Conservation (phyloP, 208 protist species). For the Leishmania tropica region DNA sequence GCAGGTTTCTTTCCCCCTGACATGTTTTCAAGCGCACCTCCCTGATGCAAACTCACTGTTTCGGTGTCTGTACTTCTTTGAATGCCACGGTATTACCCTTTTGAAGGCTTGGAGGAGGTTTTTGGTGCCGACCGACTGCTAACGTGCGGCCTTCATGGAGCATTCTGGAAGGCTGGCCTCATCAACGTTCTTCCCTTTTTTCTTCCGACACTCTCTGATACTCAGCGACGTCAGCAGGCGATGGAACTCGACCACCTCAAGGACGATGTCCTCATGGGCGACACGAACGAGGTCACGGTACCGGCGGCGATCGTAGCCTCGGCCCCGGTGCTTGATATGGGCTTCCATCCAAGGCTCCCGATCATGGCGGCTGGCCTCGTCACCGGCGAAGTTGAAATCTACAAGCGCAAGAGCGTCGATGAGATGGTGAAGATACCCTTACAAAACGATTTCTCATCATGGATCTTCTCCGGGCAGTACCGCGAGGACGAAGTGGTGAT, state of each 20-base stretch:
- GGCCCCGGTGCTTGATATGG: conserved; percentile 69
- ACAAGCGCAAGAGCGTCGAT: conserved; percentile 48
- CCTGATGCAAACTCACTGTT: neutral
- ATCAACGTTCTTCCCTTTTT: neutral
- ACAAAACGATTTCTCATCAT: conserved; percentile 70
- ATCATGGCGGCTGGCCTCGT: conserved; percentile 81
- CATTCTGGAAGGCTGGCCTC: neutral
- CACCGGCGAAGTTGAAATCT: conserved; percentile 82
- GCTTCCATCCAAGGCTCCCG: conserved; percentile 77
- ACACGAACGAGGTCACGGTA: conserved; percentile 48
- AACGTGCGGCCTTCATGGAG: neutral
- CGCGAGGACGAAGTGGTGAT: conserved; percentile 50
- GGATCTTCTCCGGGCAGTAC: conserved; percentile 65
- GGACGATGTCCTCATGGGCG: conserved; percentile 71
- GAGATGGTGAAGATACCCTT: conserved; percentile 71
- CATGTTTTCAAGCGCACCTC: neutral
- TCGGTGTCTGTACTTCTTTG: neutral
- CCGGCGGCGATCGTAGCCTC: conserved; percentile 67
- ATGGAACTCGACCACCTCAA: conserved; percentile 71
- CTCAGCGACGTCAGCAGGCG: too few species aligned
- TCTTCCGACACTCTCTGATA: neutral
- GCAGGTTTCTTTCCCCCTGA: neutral
- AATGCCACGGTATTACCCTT: neutral
- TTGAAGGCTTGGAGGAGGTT: neutral
- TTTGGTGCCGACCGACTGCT: neutral